Percentiles rank a stretch among this genome's conserved stretches.
Conservation (phyloP, 2,329 filamentous ascomycete genomes). For the Colletotrichum incanum region DNA sequence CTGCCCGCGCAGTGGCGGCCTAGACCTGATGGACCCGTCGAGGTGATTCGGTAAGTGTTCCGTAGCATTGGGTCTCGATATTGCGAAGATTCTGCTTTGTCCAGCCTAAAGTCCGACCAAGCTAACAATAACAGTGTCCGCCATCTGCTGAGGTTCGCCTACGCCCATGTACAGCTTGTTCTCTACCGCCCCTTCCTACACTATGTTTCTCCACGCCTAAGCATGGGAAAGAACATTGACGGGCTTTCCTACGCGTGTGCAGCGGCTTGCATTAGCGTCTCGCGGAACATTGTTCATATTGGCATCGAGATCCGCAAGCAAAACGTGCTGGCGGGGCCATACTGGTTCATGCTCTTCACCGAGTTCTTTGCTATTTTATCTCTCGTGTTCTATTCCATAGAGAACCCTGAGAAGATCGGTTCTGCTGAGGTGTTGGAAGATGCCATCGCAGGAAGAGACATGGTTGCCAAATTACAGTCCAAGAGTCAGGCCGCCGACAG, state of each 20-base stretch:
- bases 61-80: not conserved
- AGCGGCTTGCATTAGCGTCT: conserved; percentile 73
- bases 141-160: conserved; percentile 84
- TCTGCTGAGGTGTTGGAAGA: conserved; percentile 88
- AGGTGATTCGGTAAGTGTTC: conserved; percentile 80
- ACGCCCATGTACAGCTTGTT: conserved; percentile 86
- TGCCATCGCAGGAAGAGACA: conserved; percentile 86
- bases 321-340: conserved; percentile 82
- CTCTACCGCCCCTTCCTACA: conserved; percentile 88
- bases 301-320: conserved; percentile 83
- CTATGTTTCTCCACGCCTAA: conserved; percentile 79
- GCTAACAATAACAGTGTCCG: conserved; percentile 66
- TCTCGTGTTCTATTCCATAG: conserved; percentile 83
- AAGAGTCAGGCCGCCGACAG: conserved; percentile 91
- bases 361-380: conserved; percentile 87
- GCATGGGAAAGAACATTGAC: conserved; percentile 73
- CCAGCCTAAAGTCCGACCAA: not conserved
- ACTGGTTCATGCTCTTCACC: conserved; percentile 90
- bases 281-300: conserved; percentile 84
- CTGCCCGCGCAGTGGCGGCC: conserved; percentile 85
- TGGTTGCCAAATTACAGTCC: conserved; percentile 83
- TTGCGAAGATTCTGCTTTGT: not conserved
- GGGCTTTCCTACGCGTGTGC: conserved; percentile 84
- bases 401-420: conserved; percentile 83
- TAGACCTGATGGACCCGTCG: conserved; percentile 81